Conservation (phyloP, 225 moss, liverwort and hornwort genomes). For the Takakia lepidozioides region DNA sequence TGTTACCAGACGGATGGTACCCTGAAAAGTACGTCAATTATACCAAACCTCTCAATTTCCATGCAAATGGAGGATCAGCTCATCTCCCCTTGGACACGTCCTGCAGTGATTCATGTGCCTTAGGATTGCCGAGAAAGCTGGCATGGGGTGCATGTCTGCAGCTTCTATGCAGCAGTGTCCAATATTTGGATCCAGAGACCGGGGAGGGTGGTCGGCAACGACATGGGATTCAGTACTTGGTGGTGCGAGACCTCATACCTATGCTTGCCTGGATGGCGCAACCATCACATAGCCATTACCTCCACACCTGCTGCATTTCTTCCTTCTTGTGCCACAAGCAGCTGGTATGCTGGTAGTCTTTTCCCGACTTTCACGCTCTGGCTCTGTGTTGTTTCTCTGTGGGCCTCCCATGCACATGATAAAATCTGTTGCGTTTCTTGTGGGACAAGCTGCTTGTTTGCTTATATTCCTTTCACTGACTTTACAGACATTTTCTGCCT, state of each 20-base stretch:
- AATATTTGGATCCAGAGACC: background rate
- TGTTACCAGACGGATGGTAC: too few species aligned
- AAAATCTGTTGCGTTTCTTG: background rate
- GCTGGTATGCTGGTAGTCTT: slow-evolving; percentile 31
- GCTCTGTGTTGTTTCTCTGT: background rate
- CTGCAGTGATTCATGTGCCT: too few species aligned
- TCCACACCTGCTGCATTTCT: slow-evolving; percentile 23
- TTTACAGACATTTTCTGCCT: background rate
- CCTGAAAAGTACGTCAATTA: too few species aligned
- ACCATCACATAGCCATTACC: slow-evolving; percentile 22
- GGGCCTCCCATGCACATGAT: background rate
- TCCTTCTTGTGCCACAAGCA: slow-evolving; percentile 56
- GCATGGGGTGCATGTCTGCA: slow-evolving; percentile 16
- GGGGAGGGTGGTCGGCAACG: background rate
- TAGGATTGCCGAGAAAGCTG: too few species aligned
- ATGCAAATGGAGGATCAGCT: too few species aligned
- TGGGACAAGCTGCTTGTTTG: background rate
- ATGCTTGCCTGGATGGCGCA: slow-evolving; percentile 16
- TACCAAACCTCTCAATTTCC: too few species aligned
- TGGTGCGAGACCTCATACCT: slow-evolving; percentile 13
- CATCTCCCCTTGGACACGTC: too few species aligned
- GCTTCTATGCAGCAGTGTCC: slow-evolving; percentile 18
- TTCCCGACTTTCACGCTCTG: background rate
- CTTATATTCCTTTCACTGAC: background rate
- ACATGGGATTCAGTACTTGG: slow-evolving; percentile 5